Evolutionary conservation across 441 rosid species (phyloP).

Genomic region (Corymbia citriodora): DNA sequence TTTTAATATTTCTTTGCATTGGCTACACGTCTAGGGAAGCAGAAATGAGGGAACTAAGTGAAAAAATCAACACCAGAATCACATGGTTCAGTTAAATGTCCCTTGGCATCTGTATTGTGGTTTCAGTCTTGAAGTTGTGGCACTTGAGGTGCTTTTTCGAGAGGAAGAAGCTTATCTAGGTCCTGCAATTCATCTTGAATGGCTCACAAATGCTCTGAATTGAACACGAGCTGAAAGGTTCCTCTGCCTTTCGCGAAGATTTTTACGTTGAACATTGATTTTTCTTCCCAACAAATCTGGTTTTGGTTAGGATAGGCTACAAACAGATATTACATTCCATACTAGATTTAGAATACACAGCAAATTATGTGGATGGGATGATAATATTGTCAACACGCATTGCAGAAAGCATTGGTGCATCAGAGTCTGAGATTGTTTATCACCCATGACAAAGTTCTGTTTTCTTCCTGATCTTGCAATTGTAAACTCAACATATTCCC

Average conservation of each 20-base stretch:
- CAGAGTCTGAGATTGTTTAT: background rate
- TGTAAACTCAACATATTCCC: background rate
- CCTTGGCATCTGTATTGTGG: constrained; percentile 56
- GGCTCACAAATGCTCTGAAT: background rate
- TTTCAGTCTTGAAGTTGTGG: constrained; percentile 56
- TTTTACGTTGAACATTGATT: background rate
- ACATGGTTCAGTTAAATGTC: constrained; percentile 87
- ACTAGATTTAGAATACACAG: background rate
- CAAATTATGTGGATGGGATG: background rate
- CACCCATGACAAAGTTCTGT: background rate
- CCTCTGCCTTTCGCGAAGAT: background rate
- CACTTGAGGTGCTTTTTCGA: constrained; percentile 55
- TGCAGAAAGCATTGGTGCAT: background rate
- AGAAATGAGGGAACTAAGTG: constrained; percentile 79
- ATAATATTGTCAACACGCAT: background rate
- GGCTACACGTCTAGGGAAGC: constrained; percentile 55
- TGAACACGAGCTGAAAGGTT: background rate
- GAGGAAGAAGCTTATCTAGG: constrained; percentile 81
- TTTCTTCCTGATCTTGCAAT: background rate
- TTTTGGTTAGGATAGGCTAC: background rate
- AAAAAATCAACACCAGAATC: constrained; percentile 64
- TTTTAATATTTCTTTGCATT: background rate
- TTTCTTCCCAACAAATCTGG: background rate
- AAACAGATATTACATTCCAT: background rate
- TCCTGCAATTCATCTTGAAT: background rate